Evolutionary conservation across 768 basidiomycete genomes (phyloP).

Genomic region (Mycena vitilis): DNA sequence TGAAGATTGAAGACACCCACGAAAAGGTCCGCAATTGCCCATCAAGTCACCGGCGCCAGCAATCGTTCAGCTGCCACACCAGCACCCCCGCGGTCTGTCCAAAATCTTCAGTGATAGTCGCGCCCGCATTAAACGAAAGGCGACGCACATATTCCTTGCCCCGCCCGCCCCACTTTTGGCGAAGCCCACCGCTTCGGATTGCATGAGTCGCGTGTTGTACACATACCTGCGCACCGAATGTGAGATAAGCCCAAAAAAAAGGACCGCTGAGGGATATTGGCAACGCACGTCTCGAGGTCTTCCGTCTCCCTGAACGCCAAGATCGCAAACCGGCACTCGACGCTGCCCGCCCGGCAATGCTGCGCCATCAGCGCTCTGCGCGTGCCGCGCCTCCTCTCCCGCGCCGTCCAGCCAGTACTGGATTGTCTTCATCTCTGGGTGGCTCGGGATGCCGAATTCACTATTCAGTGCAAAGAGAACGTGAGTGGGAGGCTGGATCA

Average conservation of each 20-base stretch:
- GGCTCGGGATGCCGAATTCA: constrained; percentile 74
- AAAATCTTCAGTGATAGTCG: background rate
- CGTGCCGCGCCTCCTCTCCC: constrained; percentile 56
- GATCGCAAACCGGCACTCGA: constrained; percentile 67
- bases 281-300: constrained; percentile 57
- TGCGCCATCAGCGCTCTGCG: constrained; percentile 69
- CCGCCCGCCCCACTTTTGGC: constrained; percentile 82
- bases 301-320: constrained; percentile 60
- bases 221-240: constrained; percentile 63
- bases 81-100: constrained; percentile 83
- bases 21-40: constrained; percentile 92
- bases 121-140: too few relatives aligned
- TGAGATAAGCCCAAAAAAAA: background rate
- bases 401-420: constrained; percentile 66
- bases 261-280: background rate
- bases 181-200: constrained; percentile 84
- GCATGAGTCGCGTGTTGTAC: constrained; percentile 92
- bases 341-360: constrained; percentile 69
- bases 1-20: constrained; percentile 57
- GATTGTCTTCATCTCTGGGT: constrained; percentile 68
- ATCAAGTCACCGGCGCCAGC: constrained; percentile 91
- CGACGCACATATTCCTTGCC: constrained; percentile 74
- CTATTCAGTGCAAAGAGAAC: constrained; percentile 46
- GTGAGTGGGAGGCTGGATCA: too few relatives aligned
- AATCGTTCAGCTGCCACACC: constrained; percentile 92